A percentile compares a stretch with the other conserved stretches of the same genome.
Conservation (phyloP, 2,329 filamentous ascomycete species). For the Aspergillus nomiae region DNA sequence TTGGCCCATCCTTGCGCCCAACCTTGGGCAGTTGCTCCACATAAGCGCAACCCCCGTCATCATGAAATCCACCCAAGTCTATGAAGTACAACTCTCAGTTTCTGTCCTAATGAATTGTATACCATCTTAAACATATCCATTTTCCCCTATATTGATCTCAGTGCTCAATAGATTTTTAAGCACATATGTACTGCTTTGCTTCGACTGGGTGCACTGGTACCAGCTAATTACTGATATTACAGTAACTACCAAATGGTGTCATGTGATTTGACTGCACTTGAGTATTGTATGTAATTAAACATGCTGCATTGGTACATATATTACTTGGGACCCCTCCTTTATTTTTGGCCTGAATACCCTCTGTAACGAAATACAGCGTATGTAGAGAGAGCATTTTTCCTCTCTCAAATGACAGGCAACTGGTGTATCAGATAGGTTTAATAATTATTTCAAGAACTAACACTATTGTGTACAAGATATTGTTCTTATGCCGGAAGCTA, state of each 20-base stretch:
- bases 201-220: slow-evolving; percentile 12
- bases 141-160: neutral
- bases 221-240: neutral
- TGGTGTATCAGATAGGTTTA: slow-evolving; percentile 5
- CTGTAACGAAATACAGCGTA: neutral
- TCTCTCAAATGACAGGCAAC: slow-evolving; percentile 13
- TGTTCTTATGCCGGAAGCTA: slow-evolving; percentile 24
- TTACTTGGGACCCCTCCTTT: neutral
- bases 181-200: slow-evolving; percentile 14
- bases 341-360: neutral
- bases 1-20: slow-evolving; percentile 17
- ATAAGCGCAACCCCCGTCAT: slow-evolving; percentile 21
- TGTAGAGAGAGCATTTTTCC: neutral
- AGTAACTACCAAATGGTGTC: neutral
- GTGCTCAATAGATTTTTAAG: neutral
- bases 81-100: neutral
- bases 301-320: neutral
- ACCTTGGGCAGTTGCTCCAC: slow-evolving; percentile 22
- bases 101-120: neutral
- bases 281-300: neutral
- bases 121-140: neutral
- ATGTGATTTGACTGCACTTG: neutral
- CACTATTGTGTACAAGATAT: slow-evolving; percentile 14
- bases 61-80: slow-evolving; percentile 12
- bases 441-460: slow-evolving; percentile 13